Conservation (phyloP, 192 early-diverging fungal species). For the Rhizoclosmatium sp. region DNA sequence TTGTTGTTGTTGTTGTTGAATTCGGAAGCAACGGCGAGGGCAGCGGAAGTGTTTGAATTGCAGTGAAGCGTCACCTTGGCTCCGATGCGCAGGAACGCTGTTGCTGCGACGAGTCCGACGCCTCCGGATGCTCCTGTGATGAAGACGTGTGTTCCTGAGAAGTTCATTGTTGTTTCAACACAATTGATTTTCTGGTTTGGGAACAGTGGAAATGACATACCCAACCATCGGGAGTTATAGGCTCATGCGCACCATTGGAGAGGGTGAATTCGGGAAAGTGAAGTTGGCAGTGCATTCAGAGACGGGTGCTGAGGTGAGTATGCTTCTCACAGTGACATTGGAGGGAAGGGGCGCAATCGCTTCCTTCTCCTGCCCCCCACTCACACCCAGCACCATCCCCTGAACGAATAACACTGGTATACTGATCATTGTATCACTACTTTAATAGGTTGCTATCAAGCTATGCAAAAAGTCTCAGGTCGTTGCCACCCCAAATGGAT, state of each 20-base stretch:
- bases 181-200: neutral
- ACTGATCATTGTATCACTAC: neutral
- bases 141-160: constrained; percentile 52
- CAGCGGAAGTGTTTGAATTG: constrained; percentile 45
- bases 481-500: constrained; percentile 69
- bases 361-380: neutral
- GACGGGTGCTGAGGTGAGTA: neutral
- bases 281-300: constrained; percentile 49
- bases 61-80: constrained; percentile 61
- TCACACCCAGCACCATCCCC: neutral
- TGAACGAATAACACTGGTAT: neutral
- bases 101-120: constrained; percentile 56
- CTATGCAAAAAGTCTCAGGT: constrained; percentile 93
- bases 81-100: constrained; percentile 51
- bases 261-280: constrained; percentile 68
- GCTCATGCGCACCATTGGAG: constrained; percentile 55
- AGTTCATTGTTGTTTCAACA: neutral
- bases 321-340: neutral
- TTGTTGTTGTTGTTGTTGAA: constrained; percentile 9
- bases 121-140: constrained; percentile 69
- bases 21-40: constrained; percentile 39
- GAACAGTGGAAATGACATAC: neutral
- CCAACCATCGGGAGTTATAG: constrained; percentile 52
- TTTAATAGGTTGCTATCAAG: constrained; percentile 86
- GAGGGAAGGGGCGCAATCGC: neutral